These are phyloP conservation scores for Skeletonema costatum DNA, from an alignment of 108 stramenopile genomes.

Conservation along the genomic window DNA sequence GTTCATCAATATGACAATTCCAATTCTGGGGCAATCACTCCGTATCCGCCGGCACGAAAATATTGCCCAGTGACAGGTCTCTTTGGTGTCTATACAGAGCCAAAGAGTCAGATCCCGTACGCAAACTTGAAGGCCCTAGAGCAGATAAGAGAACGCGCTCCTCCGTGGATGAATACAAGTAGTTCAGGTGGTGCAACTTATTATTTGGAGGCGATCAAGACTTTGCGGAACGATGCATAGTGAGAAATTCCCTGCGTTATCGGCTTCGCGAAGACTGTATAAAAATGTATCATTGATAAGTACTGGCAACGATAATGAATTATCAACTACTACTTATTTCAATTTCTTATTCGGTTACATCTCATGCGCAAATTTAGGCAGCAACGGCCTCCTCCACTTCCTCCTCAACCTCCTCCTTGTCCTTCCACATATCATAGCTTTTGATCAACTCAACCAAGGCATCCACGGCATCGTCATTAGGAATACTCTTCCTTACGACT, in stretches of 20 bases:
- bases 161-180: conserved; percentile 76
- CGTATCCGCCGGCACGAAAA: conserved; percentile 59
- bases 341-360: not conserved
- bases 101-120: conserved; percentile 80
- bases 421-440: conserved; percentile 95
- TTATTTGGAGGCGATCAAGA: conserved; percentile 49
- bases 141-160: conserved; percentile 80
- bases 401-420: conserved; percentile 72
- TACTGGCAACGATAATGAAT: not conserved
- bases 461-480: conserved; percentile 94
- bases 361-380: not conserved
- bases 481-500: conserved; percentile 89
- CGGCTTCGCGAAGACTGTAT: too few species aligned
- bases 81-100: conserved; percentile 74
- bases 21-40: not conserved
- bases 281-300: too few species aligned
- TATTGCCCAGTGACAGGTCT: conserved; percentile 86
- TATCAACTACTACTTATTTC: not conserved
- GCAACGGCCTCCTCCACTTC: conserved; percentile 45
- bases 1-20: conserved; percentile 23
- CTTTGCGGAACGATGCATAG: conserved; percentile 20
- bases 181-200: conserved; percentile 39
- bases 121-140: conserved; percentile 79
- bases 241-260: too few species aligned
- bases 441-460: conserved; percentile 93